phyloP scores from a whole-genome alignment of 2,329 filamentous ascomycete genomes.

The Trichoderma sp. region DNA sequence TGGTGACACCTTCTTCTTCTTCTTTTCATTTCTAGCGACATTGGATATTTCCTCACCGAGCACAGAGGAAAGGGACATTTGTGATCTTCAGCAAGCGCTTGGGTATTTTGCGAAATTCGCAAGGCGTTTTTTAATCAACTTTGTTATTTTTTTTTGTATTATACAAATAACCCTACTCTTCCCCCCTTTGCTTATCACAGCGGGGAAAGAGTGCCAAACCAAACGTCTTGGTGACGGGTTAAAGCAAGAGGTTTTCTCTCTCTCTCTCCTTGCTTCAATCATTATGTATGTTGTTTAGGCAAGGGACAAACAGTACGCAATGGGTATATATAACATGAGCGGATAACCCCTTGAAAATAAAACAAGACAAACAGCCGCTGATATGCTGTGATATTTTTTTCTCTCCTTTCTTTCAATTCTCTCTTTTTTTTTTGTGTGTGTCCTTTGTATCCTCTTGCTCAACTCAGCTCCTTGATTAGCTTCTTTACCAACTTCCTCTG shows the following conservation, averaged over 20 bases:
- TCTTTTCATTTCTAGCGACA: background rate
- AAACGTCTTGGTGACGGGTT: background rate
- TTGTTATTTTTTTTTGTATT: slow-evolving; percentile 8
- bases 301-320: slow-evolving; percentile 8
- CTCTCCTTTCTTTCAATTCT: background rate
- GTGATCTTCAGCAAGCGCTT: slow-evolving; percentile 13
- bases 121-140: slow-evolving; percentile 13
- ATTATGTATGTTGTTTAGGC: background rate
- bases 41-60: slow-evolving; percentile 1
- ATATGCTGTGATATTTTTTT: background rate
- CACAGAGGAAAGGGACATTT: slow-evolving; percentile 9
- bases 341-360: background rate
- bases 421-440: background rate
- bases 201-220: background rate
- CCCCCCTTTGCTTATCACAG: background rate
- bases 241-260: background rate
- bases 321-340: slow-evolving; percentile 19
- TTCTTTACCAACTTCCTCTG: slow-evolving; percentile 72
- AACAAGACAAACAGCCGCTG: background rate
- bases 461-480: slow-evolving; percentile 56
- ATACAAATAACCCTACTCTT: background rate
- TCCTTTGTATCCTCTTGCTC: background rate
- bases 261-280: background rate
- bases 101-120: background rate
- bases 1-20: background rate